Base-by-base conservation (phyloP, 2,329 filamentous ascomycete species). In the Anisogramma anomala region DNA sequence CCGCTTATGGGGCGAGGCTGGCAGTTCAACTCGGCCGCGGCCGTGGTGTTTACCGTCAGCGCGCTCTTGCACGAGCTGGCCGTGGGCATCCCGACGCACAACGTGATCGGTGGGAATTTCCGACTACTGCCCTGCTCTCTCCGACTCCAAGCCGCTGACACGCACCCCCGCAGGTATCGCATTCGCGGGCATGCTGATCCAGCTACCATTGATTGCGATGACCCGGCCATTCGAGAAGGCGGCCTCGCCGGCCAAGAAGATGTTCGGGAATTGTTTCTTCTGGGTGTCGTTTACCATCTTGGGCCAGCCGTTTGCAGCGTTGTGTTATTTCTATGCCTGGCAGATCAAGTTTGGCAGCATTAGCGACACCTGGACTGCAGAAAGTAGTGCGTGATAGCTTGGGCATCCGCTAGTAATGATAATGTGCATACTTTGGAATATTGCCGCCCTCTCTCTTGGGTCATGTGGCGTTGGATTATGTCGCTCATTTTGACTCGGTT, bases 251-350 rank as follows among this genome's bases (percentile, higher is more conserved):
- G 76, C 79, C 38, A 84, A 85, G 5, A 84, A 80, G 52, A 71
- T 94, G 7, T 69, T 93, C 20, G 91, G 91, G 2, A 98, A 98
- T 59, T 79, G 81, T 55, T 88, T 93, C 43, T 98, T 98, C 61
- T 96, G 91, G 91, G 71, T 95, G 15, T 89, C 84, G 10, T 98
- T 98, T 57, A 95, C 89, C 49, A 76, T 96, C 2, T 82, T 98
- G 10, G 91, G 91, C 3, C 91, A 98, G 66, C 91, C 91, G 0
- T 74, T 96, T 52, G 91, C 86, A 1, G 88, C 86, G 0, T 66
- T 98, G 46, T 70, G 94, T 58, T 98, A 98, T 60, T 98, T 95
- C 60, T 96, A 96, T 58, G 88, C 88, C 1, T 98, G 91, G 89
- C 89, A 96, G 64, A 86, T 86, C 41, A 96, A 96, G 66, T 95